Evolutionary conservation across 192 early-diverging fungal genomes (phyloP).

Genomic region (Linderina pennispora): DNA sequence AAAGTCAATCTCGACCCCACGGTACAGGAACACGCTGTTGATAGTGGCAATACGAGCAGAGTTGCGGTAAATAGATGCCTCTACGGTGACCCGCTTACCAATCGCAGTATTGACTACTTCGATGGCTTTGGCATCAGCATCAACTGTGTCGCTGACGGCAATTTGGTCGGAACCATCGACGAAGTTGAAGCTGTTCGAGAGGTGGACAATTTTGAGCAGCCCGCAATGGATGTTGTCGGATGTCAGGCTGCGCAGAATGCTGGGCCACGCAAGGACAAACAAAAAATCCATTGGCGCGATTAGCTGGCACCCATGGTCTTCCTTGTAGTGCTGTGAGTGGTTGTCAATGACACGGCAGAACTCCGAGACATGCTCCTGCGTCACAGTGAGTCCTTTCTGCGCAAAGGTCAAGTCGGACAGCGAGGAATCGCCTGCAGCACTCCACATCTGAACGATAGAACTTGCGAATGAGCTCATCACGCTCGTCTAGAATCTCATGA

Average conservation of each 20-base stretch:
- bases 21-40: constrained; percentile 72
- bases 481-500: constrained; percentile 56
- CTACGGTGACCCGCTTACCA: constrained; percentile 79
- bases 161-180: constrained; percentile 62
- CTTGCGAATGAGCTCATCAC: constrained; percentile 74
- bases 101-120: constrained; percentile 70
- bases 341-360: constrained; percentile 73
- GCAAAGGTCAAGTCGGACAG: constrained; percentile 59
- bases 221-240: constrained; percentile 82
- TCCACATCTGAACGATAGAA: constrained; percentile 86
- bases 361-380: constrained; percentile 59
- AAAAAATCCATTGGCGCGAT: constrained; percentile 82
- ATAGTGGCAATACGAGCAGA: constrained; percentile 65
- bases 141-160: constrained; percentile 64
- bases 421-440: no score
- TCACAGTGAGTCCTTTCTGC: constrained; percentile 33
- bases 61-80: constrained; percentile 53
- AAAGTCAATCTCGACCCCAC: constrained; percentile 65
- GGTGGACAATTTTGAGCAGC: constrained; percentile 76
- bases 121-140: constrained; percentile 64
- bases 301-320: constrained; percentile 50
- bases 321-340: constrained; percentile 51
- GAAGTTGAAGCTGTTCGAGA: constrained; percentile 76
- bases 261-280: constrained; percentile 76
- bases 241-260: constrained; percentile 73